Conservation (phyloP, 202 grass and related monocot species). For the Saccharum hybrid region DNA sequence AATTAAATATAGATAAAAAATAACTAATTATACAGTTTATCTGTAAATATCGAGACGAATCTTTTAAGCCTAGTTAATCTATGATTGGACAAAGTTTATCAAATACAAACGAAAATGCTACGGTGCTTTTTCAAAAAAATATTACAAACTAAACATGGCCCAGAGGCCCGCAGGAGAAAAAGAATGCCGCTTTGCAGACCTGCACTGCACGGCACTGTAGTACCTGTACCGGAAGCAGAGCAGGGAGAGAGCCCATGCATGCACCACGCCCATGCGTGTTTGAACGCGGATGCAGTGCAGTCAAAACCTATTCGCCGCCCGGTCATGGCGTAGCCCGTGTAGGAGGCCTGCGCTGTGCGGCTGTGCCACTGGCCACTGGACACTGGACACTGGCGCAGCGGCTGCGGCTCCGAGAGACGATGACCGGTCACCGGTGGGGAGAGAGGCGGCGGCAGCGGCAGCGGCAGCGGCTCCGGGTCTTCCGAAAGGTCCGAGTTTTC, state of each 20-base stretch:
- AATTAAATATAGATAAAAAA: too few relatives aligned
- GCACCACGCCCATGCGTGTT: neutral
- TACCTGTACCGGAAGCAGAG: neutral
- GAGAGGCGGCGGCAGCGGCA: neutral
- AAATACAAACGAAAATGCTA: too few relatives aligned
- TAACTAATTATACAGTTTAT: too few relatives aligned
- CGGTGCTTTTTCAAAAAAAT: too few relatives aligned
- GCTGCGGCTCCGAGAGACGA: neutral
- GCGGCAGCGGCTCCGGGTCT: constrained; percentile 28
- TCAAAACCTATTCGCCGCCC: constrained; percentile 36
- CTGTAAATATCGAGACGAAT: too few relatives aligned
- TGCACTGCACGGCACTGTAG: neutral
- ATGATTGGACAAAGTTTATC: too few relatives aligned
- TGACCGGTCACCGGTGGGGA: neutral
- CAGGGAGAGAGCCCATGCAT: too few relatives aligned
- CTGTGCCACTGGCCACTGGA: neutral
- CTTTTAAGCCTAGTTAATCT: too few relatives aligned
- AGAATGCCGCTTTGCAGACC: neutral
- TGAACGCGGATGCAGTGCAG: neutral
- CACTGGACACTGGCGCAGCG: neutral
- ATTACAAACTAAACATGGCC: too few relatives aligned
- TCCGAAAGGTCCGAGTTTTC: constrained; percentile 37
- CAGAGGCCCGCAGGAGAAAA: constrained; percentile 1
- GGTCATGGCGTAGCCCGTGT: constrained; percentile 26
- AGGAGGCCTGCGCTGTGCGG: neutral